phyloP scores from a whole-genome alignment of 768 basidiomycete genomes.

The Favolaschia claudopus region DNA sequence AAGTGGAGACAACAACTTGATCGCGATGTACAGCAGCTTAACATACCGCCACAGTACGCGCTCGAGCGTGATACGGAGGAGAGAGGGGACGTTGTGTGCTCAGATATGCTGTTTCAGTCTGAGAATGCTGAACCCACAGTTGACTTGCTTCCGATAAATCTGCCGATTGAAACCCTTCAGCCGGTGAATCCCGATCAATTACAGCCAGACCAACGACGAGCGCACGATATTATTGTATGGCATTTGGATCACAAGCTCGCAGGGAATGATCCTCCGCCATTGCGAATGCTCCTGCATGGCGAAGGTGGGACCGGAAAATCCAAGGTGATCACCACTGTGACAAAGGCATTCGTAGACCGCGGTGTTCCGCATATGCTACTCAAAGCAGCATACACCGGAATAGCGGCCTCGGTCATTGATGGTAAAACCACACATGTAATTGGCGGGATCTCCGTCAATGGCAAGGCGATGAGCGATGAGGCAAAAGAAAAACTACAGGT shows the following conservation, averaged over 20 bases:
- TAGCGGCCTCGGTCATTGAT: constrained; percentile 44
- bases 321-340: constrained; percentile 41
- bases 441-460: constrained; percentile 22
- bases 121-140: not conserved
- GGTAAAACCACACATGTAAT: constrained; percentile 40
- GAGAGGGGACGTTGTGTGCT: not conserved
- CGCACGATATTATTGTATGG: constrained; percentile 40
- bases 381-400: constrained; percentile 43
- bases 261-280: constrained; percentile 27
- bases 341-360: constrained; percentile 30
- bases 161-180: not conserved
- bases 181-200: constrained; percentile 7
- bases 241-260: constrained; percentile 37
- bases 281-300: constrained; percentile 45
- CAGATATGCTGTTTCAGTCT: not conserved
- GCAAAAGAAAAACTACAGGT: constrained; percentile 25
- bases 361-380: constrained; percentile 25
- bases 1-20: not conserved
- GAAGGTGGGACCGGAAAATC: constrained; percentile 45
- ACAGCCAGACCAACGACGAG: constrained; percentile 35
- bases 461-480: not conserved
- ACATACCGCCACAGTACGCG: not conserved
- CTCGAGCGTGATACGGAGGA: not conserved
- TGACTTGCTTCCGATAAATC: not conserved
- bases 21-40: not conserved